Base-by-base conservation (phyloP, 139 green algal species). In the Chlamydomonas eustigma region DNA sequence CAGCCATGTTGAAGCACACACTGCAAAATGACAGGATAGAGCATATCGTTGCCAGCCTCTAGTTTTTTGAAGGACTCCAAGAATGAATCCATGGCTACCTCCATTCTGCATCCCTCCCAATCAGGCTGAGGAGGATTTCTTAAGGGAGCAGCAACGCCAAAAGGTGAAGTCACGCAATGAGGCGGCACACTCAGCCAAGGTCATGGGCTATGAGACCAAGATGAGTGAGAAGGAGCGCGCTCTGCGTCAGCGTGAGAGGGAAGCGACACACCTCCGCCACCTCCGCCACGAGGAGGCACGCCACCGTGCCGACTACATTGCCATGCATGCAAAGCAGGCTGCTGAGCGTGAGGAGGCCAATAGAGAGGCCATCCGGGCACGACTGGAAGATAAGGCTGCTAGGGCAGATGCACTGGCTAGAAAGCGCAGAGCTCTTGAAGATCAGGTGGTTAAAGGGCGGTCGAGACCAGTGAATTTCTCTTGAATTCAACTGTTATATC, bases 91-190 rank as follows among this genome's bases (percentile, higher is more conserved):
- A n/a, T n/a, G n/a, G n/a, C n/a, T n/a, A n/a, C n/a, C n/a, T n/a
- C n/a, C n/a, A n/a, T n/a, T n/a, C n/a, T n/a, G n/a, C 12, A 58
- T 18, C 44, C 44, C 44, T 18, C 44, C 18, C 18, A 28, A 12
- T 18, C 44, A 70, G 39, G 72, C 78, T 33, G 83, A 87, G 74
- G 76, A 87, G 76, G 83, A 87, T 24, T 78, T 50, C 35, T 39
- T 87, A 52, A 38, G 58, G 1, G 73, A 84, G 64, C 51, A 80
- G 30, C 73, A 76, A 18, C 75, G 83, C 4, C 64, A 65, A 2
- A 35, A 74, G 28, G 76, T 66, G 8, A 76, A 79, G 67, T 33
- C 39, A 1, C 71, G 76, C 12, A 79, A 76, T 12, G 79, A 83
- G 44, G 64, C 33, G 8, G 79, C 83, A 32, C 71, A 77, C 38